A percentile compares a stretch with the other conserved stretches of the same genome.
phyloP scores from a whole-genome alignment of 129 eudicot genomes.

The Pittosporum tobira region DNA sequence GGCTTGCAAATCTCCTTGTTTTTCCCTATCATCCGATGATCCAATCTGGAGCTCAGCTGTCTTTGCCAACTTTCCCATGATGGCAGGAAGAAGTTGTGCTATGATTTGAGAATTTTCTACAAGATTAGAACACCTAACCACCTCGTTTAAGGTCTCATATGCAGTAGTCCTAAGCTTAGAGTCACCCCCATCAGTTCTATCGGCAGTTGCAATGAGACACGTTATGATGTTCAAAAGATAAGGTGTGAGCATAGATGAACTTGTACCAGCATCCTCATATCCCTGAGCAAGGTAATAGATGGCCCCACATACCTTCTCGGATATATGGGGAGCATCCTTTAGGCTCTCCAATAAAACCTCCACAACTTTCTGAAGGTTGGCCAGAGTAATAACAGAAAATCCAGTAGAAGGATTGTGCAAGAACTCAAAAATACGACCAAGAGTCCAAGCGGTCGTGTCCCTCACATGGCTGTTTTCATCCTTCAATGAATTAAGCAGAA shows the following conservation, averaged over 20 bases:
- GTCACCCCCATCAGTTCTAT: slow-evolving; percentile 59
- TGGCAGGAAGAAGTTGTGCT: slow-evolving; percentile 53
- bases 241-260: slow-evolving; percentile 56
- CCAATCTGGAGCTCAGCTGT: slow-evolving; percentile 51
- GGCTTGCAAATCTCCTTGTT: slow-evolving; percentile 80
- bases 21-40: slow-evolving; percentile 76
- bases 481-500: slow-evolving; percentile 71
- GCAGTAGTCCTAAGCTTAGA: slow-evolving; percentile 76
- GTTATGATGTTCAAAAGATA: slow-evolving; percentile 43
- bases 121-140: slow-evolving; percentile 61
- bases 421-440: slow-evolving; percentile 76
- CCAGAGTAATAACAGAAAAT: slow-evolving; percentile 62
- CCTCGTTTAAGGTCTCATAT: slow-evolving; percentile 74
- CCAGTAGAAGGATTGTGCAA: slow-evolving; percentile 66
- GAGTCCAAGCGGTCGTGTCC: slow-evolving; percentile 95
- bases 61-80: slow-evolving; percentile 63
- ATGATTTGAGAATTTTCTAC: slow-evolving; percentile 55
- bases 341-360: slow-evolving; percentile 58
- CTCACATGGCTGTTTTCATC: slow-evolving; percentile 84
- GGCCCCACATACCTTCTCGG: slow-evolving; percentile 91
- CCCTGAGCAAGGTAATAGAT: slow-evolving; percentile 87
- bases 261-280: slow-evolving; percentile 61
- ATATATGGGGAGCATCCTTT: slow-evolving; percentile 76
- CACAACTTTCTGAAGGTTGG: slow-evolving; percentile 47
- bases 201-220: slow-evolving; percentile 58